phyloP scores from a whole-genome alignment of 1,284 basidiomycete species.

The Schizopora paradoxa region DNA sequence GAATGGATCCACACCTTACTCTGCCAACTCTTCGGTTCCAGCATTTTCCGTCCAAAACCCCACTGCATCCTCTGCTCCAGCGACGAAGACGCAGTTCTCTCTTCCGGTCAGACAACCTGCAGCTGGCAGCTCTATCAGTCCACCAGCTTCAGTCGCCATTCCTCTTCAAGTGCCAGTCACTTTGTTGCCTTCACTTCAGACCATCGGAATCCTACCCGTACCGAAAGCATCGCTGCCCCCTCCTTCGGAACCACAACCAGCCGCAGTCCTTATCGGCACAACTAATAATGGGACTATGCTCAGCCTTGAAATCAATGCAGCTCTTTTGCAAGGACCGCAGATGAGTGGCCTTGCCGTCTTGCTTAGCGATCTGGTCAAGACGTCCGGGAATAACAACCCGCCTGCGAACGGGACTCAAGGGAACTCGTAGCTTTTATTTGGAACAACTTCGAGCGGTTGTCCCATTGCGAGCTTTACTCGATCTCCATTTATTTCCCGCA shows the following conservation, averaged over 20 bases:
- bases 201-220: slow-evolving; percentile 69
- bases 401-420: too few species aligned
- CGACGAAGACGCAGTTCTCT: slow-evolving; percentile 24
- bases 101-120: slow-evolving; percentile 26
- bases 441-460: too few species aligned
- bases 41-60: slow-evolving; percentile 6
- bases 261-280: slow-evolving; percentile 63
- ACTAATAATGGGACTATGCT: slow-evolving; percentile 64
- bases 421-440: too few species aligned
- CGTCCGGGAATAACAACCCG: too few species aligned
- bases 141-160: slow-evolving; percentile 43
- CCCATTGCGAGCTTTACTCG: too few species aligned
- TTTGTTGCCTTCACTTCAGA: slow-evolving; percentile 60
- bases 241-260: slow-evolving; percentile 53
- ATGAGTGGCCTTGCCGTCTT: slow-evolving; percentile 68
- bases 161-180: slow-evolving; percentile 69
- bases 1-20: slow-evolving; percentile 29
- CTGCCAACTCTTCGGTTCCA: slow-evolving; percentile 37
- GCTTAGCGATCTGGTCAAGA: slow-evolving; percentile 54
- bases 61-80: slow-evolving; percentile 28
- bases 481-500: too few species aligned
- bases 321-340: slow-evolving; percentile 59
- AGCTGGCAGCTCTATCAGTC: slow-evolving; percentile 26
- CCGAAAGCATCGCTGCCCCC: slow-evolving; percentile 50
- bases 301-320: slow-evolving; percentile 71